Base-by-base conservation (phyloP, 495 filamentous ascomycete genomes). In the Penicillium roqueforti region DNA sequence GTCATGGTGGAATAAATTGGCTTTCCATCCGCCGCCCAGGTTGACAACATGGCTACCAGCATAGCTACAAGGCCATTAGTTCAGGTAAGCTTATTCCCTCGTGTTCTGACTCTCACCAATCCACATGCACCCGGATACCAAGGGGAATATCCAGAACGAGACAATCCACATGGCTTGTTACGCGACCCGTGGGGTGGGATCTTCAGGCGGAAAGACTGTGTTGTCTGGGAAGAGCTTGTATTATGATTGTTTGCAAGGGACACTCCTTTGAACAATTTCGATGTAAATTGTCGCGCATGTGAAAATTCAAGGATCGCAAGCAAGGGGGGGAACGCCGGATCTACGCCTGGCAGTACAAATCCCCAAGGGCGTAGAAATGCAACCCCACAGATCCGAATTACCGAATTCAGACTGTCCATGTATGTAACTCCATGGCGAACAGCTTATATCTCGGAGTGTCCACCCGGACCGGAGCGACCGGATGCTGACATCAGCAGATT, bases 41-140 rank as follows among this genome's bases (percentile, higher is more conserved):
- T 63, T 25, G 80, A 72, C 40, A 86, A 62, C 83, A 86, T 79
- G 4, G 73, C 76, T 43, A 83, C 72, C 29, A 86, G 69, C 68
- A 77, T 85, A 34, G 72, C 80, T 77, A 45, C 39, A 16, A 53
- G 13, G 2, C 11, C 5, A 40, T 56, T 18, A 56, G 54, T 41
- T 6, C 22, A 9, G 28, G 3, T 8, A 8, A 8, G 13, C 19
- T 38, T 5, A 38, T 19, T 18, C 20, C 19, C 8, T 41, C 25
- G 11, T 16, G 14, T 13, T 3, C 22, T 11, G 13, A 20, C 5
- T n/a, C 56, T 69, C 79, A 67, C 78, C 76, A 7, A 91, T 79
- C 88, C 88, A 92, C 63, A 85, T 73, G 43, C 79, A 61, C 50
- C 81, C 81, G 42, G 85, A 85, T 43, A 92, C 75, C 37, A 91